Conservation (phyloP, 2,329 filamentous ascomycete genomes). For the Talaromyces amestolkiae region DNA sequence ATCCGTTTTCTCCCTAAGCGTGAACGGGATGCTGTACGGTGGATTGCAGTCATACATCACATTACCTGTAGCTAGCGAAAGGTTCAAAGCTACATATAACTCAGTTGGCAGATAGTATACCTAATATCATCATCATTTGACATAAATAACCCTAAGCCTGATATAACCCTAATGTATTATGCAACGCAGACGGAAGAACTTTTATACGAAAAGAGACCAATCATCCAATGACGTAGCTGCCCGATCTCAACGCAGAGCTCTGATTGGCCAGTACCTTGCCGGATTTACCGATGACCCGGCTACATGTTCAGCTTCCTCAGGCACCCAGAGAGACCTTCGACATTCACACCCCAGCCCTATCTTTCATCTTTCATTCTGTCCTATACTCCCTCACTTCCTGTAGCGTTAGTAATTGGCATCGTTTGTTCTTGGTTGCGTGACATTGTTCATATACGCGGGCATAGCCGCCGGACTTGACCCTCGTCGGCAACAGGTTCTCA, state of each 20-base stretch:
- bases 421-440: not conserved
- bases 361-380: not conserved
- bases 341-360: not conserved
- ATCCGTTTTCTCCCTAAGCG: constrained; percentile 14
- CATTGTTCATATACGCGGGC: not conserved
- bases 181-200: not conserved
- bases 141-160: not conserved
- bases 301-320: not conserved
- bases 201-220: not conserved
- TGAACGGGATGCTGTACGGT: not conserved
- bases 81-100: not conserved
- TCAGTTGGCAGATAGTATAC: not conserved
- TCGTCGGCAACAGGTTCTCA: not conserved
- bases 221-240: not conserved
- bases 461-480: not conserved
- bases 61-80: not conserved
- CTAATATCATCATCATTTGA: not conserved
- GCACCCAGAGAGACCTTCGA: not conserved
- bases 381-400: not conserved
- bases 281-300: constrained; percentile 8
- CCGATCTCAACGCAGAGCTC: not conserved
- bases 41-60: not conserved
- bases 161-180: not conserved
- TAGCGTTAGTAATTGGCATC: not conserved
- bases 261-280: not conserved